Evolutionary conservation across 1,139 yeast genomes (phyloP).

Genomic region (Suhomyces bribrorum): DNA sequence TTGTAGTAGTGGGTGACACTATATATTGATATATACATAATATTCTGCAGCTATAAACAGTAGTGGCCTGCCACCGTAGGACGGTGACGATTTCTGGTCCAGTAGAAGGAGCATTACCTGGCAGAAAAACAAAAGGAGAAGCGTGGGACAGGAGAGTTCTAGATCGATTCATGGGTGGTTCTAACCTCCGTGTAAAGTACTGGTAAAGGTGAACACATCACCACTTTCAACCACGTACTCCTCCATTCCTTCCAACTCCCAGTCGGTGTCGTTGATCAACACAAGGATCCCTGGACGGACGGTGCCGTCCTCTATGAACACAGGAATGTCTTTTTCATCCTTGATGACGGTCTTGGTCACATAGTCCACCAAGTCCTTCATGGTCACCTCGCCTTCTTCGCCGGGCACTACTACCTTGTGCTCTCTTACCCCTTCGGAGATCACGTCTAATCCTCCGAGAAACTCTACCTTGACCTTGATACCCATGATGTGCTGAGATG

Average conservation of each 20-base stretch:
- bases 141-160: too few relatives aligned
- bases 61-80: too few relatives aligned
- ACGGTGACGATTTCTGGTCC: too few relatives aligned
- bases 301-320: constrained; percentile 77
- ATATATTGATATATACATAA: too few relatives aligned
- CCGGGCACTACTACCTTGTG: constrained; percentile 44
- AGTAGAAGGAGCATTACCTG: too few relatives aligned
- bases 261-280: constrained; percentile 89
- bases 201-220: constrained; percentile 83
- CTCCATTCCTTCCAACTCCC: constrained; percentile 94
- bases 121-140: too few relatives aligned
- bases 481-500: constrained; percentile 8
- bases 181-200: constrained; percentile 93
- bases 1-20: constrained; percentile 23
- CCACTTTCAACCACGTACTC: constrained; percentile 71
- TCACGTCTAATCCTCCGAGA: constrained; percentile 70
- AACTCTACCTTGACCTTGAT: constrained; percentile 22
- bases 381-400: constrained; percentile 49
- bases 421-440: constrained; percentile 55
- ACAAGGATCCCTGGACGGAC: constrained; percentile 92
- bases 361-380: constrained; percentile 57
- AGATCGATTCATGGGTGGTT: not conserved
- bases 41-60: too few relatives aligned
- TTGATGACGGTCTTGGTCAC: constrained; percentile 57
- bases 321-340: constrained; percentile 64